Percentiles rank a stretch among this genome's conserved stretches.
Evolutionary conservation across 1,139 yeast species (phyloP).

Genomic region (Lizanozyma gosingica): DNA sequence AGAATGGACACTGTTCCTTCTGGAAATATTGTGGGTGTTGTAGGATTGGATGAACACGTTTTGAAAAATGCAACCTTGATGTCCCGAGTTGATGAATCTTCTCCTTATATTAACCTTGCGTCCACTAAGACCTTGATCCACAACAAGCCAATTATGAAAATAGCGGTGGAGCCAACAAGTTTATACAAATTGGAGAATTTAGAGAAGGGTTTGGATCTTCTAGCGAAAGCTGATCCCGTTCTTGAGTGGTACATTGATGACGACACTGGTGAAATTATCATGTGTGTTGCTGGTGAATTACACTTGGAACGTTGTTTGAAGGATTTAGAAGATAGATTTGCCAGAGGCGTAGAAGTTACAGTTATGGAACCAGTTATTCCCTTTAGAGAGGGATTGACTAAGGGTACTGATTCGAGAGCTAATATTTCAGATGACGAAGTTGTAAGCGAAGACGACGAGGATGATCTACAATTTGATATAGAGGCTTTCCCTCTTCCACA

Average conservation of each 20-base stretch:
- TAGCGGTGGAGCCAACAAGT: constrained; percentile 88
- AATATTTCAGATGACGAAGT: constrained; percentile 17
- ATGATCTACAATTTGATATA: constrained; percentile 9
- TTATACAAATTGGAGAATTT: constrained; percentile 71
- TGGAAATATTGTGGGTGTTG: constrained; percentile 91
- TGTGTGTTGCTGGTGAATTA: constrained; percentile 93
- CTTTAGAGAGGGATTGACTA: constrained; percentile 74
- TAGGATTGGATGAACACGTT: constrained; percentile 76
- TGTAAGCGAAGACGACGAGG: constrained; percentile 8
- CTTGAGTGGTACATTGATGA: constrained; percentile 80
- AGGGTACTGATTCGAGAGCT: constrained; percentile 25
- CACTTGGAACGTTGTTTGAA: constrained; percentile 87
- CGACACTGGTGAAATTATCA: constrained; percentile 77
- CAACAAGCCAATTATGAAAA: constrained; percentile 81
- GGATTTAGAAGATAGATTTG: constrained; percentile 84
- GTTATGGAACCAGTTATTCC: constrained; percentile 94
- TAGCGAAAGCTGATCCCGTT: constrained; percentile 89
- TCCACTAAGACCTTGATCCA: constrained; percentile 45
- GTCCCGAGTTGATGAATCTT: constrained; percentile 29
- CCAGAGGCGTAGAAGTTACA: constrained; percentile 72
- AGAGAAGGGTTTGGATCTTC: constrained; percentile 67
- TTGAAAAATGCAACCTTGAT: constrained; percentile 83
- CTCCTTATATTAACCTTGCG: constrained; percentile 67
- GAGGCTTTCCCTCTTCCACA: constrained; percentile 5
- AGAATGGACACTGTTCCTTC: constrained; percentile 79